Evolutionary conservation across 768 basidiomycete genomes (phyloP), one percentile per base, ranked within the genome.

Genomic region (Xanthoconium stramineum): DNA sequence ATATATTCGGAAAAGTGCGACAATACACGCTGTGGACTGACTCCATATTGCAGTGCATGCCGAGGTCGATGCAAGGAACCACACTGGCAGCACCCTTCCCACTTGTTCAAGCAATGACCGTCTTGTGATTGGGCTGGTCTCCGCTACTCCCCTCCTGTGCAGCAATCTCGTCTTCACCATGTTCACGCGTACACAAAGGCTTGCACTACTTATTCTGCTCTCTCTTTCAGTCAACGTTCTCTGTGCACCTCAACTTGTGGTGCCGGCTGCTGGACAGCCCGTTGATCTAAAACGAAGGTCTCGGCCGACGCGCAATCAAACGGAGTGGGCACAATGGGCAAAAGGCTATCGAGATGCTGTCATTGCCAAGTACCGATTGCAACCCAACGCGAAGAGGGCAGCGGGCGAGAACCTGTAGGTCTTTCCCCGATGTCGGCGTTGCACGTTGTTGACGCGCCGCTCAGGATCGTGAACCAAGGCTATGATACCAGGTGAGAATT

Each of bases 391-490:
- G 44, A 80, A 76, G 64, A 74, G 84, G 44, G 71, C 71, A 13
- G 63, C 71, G 19, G 83, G 83, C 12, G 75, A 76, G 40, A 81
- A 82, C 61, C 64, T 80, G 83, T 83, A 62, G 0, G 61, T 54
- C 20, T 28, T 46, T 12, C 43, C 47, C 24, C 11, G 28, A 38
- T 47, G 4, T 19, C 17, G 33, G 10, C 5, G 13, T 8, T 24
- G 1, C 38, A 13, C 28, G 38, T 37, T 3, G 43, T 45, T 68
- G 37, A 66, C 19, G 8, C 45, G 33, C 28, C 24, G 4, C 19
- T 20, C 62, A 89, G 87, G 29, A 67, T 88, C 7, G 77, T 81
- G 37, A 83, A 88, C 59, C 84, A 88, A 71, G 80, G 81, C 43
- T 70, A 74, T 12, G 89, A 91, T 64, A 80, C 85, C 7, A 84